Base-by-base conservation (phyloP, 1,139 yeast species). In the Suhomyces kunorum region DNA sequence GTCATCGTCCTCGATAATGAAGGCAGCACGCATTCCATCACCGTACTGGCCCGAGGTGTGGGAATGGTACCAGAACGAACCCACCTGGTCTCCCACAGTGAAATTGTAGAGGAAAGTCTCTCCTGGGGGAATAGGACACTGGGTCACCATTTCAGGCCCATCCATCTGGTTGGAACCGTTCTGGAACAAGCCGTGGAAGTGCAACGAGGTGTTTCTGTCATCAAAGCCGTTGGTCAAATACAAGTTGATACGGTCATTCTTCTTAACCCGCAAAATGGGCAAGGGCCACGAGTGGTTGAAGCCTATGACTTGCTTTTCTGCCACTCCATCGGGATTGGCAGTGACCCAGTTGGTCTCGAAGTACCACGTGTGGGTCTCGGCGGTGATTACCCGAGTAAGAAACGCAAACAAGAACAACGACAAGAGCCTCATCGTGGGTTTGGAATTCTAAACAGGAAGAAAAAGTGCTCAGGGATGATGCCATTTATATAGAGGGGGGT, bases 41-140 rank as follows among this genome's bases (percentile, higher is more conserved):
- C 92, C 87, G 57, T 89, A 90, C 60, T 89, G 95, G 44, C 87
- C 83, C 9, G 78, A 74, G 19, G 87, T 78, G 64, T 90, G 98
- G 11, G 96, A 85, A 63, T 90, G 98, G 69, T 90, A 90, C 98
- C 98, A 90, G 71, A 76, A 90, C 4, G 95, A 78, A 47, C 98
- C 98, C 34, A 74, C 77, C 61, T 90, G 96, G 59, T 82, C 80
- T 9, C 73, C 72, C 32, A 88, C 88, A 8, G 95, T 84, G 63
- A 90, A 90, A 68, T 90, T 87, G 71, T 82, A 80, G 40, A 78
- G 59, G 63, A 84, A 76, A 9, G 84, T 76, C 43, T 71, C 74
- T 19, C 87, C 87, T 1, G 94, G 86, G 9, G 85, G 79, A 44
- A 87, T 81, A 26, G 96, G 95, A 71, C 96, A 88, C 64, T 90